Base-by-base conservation (phyloP, 2,329 filamentous ascomycete species). In the Colletotrichum musicola region DNA sequence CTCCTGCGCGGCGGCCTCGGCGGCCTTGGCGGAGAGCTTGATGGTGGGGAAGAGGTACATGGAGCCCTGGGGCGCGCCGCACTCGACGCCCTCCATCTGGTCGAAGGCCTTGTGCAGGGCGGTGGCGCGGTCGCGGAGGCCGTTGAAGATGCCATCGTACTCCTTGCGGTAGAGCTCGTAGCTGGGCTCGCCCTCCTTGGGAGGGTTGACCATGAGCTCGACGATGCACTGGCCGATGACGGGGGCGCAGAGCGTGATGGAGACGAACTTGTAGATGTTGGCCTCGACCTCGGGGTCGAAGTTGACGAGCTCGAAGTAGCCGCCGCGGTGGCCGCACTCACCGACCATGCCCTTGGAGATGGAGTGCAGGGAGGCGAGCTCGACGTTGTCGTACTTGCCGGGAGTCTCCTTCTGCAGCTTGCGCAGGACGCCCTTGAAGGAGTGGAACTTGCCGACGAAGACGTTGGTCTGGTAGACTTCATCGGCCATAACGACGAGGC, bases 11-110 rank as follows among this genome's bases (percentile, higher is more conserved):
- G 96, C 96, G 16, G 93, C 93, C 72, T 91, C 90, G 71, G 91
- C 81, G 47, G 94, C 96, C 82, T 93, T 93, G 25, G 82, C 74
- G 1, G 96, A 89, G 25, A 99, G 85, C 40, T 85, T 89, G 82
- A 99, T 97, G 74, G 93, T 96, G 25, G 96, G 96, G 89, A 98
- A 99, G 76, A 99, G 92, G 84, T 99, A 99, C 96, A 99, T 99
- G 78, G 93, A 92, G 69, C 96, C 96, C 87, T 97, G 93, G 64
- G 96, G 96, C 74, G 90, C 87, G 75, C 92, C 92, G 82, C 95
- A 97, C 79, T 95, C 89, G 68, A 99, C 95, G 67, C 96, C 96
- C 81, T 98, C 95, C 96, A 99, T 98, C 78, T 94, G 84, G 80
- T 90, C 85, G 82, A 99, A 99, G 30, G 95, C 95, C 75, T 94